Evolutionary conservation across 495 filamentous ascomycete species (phyloP).

Genomic region (Articulospora tetracladia): DNA sequence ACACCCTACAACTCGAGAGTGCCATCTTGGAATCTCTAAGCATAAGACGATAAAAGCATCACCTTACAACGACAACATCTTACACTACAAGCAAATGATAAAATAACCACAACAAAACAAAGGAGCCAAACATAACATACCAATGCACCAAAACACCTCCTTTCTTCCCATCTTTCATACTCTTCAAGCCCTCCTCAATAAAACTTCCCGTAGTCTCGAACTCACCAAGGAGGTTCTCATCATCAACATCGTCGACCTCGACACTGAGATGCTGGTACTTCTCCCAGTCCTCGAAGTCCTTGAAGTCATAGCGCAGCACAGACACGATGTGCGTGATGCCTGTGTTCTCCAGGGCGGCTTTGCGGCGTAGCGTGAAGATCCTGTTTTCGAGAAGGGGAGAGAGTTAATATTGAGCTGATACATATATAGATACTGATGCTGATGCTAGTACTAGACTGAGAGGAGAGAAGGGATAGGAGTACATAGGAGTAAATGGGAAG

Average conservation of each 20-base stretch:
- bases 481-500: too few relatives aligned
- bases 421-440: too few relatives aligned
- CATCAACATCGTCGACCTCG: conserved; percentile 82
- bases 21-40: too few relatives aligned
- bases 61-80: too few relatives aligned
- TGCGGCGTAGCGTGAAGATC: conserved; percentile 67
- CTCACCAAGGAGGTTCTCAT: conserved; percentile 80
- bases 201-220: conserved; percentile 74
- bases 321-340: conserved; percentile 93
- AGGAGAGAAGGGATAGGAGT: too few relatives aligned
- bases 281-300: conserved; percentile 42
- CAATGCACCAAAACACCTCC: conserved; percentile 72
- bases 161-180: conserved; percentile 33
- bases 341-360: conserved; percentile 58
- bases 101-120: conserved; percentile 1
- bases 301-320: conserved; percentile 56
- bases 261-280: conserved; percentile 69
- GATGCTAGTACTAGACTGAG: too few relatives aligned
- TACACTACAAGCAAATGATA: too few relatives aligned
- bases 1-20: too few relatives aligned
- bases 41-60: too few relatives aligned
- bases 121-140: conserved; percentile 37
- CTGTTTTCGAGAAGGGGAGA: conserved; percentile 42
- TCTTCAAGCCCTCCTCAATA: conserved; percentile 71
- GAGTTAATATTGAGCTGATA: too few relatives aligned